Evolutionary conservation across 345 rosid species (phyloP).

Genomic region (Physaria fendleri): DNA sequence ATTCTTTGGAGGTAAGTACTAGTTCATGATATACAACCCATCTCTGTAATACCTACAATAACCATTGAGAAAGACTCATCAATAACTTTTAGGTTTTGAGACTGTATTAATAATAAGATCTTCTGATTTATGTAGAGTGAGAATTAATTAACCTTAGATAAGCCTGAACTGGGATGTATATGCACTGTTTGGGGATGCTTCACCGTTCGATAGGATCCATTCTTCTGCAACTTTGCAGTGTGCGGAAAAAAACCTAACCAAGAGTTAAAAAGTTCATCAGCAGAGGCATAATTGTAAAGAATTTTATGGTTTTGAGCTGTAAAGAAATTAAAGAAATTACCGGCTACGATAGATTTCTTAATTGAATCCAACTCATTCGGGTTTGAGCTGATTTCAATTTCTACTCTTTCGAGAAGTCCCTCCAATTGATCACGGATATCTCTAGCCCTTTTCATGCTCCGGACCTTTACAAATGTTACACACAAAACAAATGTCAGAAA

Average conservation of each 20-base stretch:
- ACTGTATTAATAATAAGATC: background rate
- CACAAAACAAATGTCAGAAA: slow-evolving; percentile 13
- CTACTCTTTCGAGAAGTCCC: slow-evolving; percentile 95
- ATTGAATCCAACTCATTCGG: slow-evolving; percentile 59
- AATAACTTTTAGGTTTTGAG: background rate
- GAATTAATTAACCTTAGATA: slow-evolving; percentile 54
- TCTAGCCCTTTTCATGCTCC: slow-evolving; percentile 98
- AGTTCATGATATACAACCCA: slow-evolving; percentile 93
- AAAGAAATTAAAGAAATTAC: slow-evolving; percentile 28
- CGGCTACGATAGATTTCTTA: slow-evolving; percentile 79
- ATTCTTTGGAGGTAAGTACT: slow-evolving; percentile 89
- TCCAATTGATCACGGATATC: slow-evolving; percentile 91
- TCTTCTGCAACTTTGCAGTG: slow-evolving; percentile 84
- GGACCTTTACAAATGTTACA: slow-evolving; percentile 45
- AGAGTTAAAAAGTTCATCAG: slow-evolving; percentile 6
- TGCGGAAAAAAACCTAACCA: slow-evolving; percentile 79
- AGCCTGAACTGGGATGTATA: slow-evolving; percentile 92
- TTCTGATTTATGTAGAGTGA: background rate
- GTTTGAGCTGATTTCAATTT: slow-evolving; percentile 69
- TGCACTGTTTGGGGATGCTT: slow-evolving; percentile 91
- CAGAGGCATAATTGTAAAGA: background rate
- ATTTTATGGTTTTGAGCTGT: background rate
- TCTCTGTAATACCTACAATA: slow-evolving; percentile 68
- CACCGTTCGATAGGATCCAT: slow-evolving; percentile 83
- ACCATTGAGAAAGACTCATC: background rate